Base-by-base conservation (phyloP, 31 red algal genomes). In the Odonthalia washingtoniensis region DNA sequence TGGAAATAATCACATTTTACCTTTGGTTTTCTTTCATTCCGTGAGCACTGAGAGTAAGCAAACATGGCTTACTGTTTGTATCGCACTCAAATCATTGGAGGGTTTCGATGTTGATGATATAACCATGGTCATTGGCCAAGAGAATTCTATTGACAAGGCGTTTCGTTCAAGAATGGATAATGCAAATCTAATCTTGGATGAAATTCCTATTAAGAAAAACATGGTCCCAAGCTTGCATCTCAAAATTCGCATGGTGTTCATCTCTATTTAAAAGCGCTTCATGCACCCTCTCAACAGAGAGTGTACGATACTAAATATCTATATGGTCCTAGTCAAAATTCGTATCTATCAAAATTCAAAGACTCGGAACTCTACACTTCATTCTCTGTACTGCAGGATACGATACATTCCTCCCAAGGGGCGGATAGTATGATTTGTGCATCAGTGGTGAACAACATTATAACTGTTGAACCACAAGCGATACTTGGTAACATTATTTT, bases 391-490 rank as follows among this genome's bases (percentile, higher is more conserved):
- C 73, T 78, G 12, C 2, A 76, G 38, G 44, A 87, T 68, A 77
- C 35, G 34, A 78, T 78, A 40, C 0, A 45, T 3, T 77, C 84
- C 5, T 87, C 46, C 5, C 84, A 78, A 57, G 84, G 84, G 35
- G 70, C 84, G 12, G 72, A 36, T n/a, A 68, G 52, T 41, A 70
- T 67, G 41, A 77, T 87, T 38, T 14, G 52, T n/a, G 84, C 73
- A 2, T 76, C 70, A 5, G n/a, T 87, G 14, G 2, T 49, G 33
- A 87, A 87, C 46, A 70, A 78, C 26, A 78, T 78, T 18, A 70
- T 70, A 3, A 77, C 46, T 40, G 57, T 76, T 4, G 41, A 87
- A 60, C 84, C 84, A 21, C 84, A 87, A 45, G 68, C 76, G n/a
- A 87, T 87, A 57, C 46, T 87, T 27, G 18, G 1, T 2, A 64